Percentiles rank a stretch among this genome's conserved stretches.
Evolutionary conservation across 179 eudicot species (phyloP).

Genomic region (Gypsophila paniculata): DNA sequence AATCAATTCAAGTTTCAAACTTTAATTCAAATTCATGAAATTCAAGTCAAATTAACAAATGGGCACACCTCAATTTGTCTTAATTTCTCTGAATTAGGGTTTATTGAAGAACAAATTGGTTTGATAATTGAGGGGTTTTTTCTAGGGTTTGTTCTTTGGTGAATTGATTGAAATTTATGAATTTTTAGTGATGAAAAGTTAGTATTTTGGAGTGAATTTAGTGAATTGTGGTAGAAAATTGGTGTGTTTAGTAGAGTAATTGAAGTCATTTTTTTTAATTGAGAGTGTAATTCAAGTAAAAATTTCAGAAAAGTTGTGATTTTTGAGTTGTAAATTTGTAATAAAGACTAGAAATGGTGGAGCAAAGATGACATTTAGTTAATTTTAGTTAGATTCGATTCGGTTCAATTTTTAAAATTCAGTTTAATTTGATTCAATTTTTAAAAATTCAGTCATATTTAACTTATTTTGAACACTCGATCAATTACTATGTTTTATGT

Average conservation of each 20-base stretch:
- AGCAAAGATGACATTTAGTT: too few species aligned
- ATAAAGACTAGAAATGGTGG: too few species aligned
- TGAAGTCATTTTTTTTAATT: conserved; percentile 41
- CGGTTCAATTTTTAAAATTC: too few species aligned
- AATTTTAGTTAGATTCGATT: too few species aligned
- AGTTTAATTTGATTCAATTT: too few species aligned
- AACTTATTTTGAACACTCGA: too few species aligned
- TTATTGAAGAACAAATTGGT: conserved; percentile 30
- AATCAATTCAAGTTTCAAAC: background rate
- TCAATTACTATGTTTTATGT: too few species aligned
- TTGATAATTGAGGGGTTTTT: conserved; percentile 22
- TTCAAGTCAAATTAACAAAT: background rate
- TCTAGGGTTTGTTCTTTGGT: conserved; percentile 34
- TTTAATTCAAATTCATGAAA: background rate
- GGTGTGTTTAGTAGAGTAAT: conserved; percentile 40
- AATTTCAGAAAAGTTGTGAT: background rate
- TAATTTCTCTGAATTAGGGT: conserved; percentile 29
- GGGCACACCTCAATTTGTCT: conserved; percentile 59
- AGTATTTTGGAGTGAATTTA: conserved; percentile 24
- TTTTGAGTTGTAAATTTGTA: background rate
- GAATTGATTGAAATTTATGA: conserved; percentile 32
- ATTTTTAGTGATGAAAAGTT: conserved; percentile 27
- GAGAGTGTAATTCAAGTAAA: conserved; percentile 1
- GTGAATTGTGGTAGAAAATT: conserved; percentile 25
- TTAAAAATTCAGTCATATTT: too few species aligned